These are phyloP conservation scores for Colletotrichum sp. DNA, from an alignment of 2,329 filamentous ascomycete species.

Conservation along the genomic window DNA sequence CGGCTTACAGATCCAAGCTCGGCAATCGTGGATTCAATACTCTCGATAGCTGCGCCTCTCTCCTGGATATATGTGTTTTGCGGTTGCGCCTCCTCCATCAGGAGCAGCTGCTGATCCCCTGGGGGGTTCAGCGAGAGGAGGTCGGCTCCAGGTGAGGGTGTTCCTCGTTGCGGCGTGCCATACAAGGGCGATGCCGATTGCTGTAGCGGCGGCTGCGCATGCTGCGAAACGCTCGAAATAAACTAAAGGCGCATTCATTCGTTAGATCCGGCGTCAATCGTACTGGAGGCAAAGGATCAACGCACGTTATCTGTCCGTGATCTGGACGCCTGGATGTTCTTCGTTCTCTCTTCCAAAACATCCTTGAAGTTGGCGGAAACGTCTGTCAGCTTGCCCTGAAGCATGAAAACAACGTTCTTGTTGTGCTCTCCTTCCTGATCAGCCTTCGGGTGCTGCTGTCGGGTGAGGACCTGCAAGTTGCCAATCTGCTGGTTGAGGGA, in stretches of 20 bases:
- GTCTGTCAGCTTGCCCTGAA: conserved; percentile 90
- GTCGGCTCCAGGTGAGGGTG: conserved; percentile 72
- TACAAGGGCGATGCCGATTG: conserved; percentile 88
- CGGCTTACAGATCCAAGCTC: conserved; percentile 70
- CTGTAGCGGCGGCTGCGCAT: conserved; percentile 70
- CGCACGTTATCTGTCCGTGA: conserved; percentile 82
- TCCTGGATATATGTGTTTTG: conserved; percentile 91
- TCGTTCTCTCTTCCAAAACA: conserved; percentile 92
- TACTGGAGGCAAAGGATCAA: not conserved
- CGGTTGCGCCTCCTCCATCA: conserved; percentile 91
- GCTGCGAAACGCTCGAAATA: conserved; percentile 84
- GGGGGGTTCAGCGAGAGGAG: conserved; percentile 84
- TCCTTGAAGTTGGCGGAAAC: conserved; percentile 95
- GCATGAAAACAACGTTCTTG: conserved; percentile 92
- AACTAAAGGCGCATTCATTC: conserved; percentile 50
- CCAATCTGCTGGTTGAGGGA: conserved; percentile 85
- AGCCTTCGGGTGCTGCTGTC: conserved; percentile 74
- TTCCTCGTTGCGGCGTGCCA: conserved; percentile 73
- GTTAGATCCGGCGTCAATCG: not conserved
- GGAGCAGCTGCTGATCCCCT: conserved; percentile 84
- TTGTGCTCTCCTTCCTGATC: conserved; percentile 95
- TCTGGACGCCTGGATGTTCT: conserved; percentile 95
- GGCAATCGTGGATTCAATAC: conserved; percentile 92
- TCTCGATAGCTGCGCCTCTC: conserved; percentile 92
- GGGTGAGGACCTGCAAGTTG: conserved; percentile 77